Evolutionary conservation across 2,329 filamentous ascomycete species (phyloP).

Genomic region (Colletotrichum gigasporum): DNA sequence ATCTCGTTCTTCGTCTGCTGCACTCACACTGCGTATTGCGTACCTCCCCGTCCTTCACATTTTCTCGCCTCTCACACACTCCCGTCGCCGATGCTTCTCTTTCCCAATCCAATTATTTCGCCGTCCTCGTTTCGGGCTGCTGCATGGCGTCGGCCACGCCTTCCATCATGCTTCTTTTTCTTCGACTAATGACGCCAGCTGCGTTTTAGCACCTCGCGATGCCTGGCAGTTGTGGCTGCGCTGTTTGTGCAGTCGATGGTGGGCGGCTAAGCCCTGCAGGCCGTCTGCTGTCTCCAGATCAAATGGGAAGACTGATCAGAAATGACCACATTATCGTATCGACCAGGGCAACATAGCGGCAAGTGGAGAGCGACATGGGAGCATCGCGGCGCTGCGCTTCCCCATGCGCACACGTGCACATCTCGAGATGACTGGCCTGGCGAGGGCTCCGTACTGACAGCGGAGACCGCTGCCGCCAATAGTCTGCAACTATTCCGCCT

Average conservation of each 20-base stretch:
- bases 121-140: background rate
- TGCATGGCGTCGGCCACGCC: constrained; percentile 18
- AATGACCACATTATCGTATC: background rate
- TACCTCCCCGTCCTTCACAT: background rate
- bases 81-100: background rate
- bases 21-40: background rate
- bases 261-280: constrained; percentile 14
- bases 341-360: constrained; percentile 1
- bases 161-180: background rate
- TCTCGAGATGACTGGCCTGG: background rate
- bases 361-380: constrained; percentile 18
- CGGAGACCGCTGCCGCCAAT: background rate
- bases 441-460: background rate
- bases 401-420: constrained; percentile 15
- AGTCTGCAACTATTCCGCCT: background rate
- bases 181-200: background rate
- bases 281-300: background rate
- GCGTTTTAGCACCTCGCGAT: background rate
- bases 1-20: background rate
- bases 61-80: background rate
- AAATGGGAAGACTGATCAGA: background rate
- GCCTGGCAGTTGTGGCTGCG: constrained; percentile 17
- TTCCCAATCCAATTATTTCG: background rate
- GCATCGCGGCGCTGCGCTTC: background rate
- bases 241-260: background rate